phyloP scores from a whole-genome alignment of 257 asterid genomes.

The Agastache rugosa region DNA sequence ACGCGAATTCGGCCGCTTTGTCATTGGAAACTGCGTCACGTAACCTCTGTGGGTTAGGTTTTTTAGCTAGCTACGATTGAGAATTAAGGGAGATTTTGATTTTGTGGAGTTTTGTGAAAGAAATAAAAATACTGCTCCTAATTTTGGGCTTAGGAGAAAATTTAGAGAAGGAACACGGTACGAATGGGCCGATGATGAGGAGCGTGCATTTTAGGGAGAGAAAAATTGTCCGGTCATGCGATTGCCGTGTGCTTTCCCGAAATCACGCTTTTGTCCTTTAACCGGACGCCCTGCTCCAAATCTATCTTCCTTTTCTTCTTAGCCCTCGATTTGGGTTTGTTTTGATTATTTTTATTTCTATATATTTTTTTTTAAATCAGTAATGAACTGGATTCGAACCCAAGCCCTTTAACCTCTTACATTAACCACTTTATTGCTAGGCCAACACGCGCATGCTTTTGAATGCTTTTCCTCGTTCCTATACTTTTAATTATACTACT shows the following conservation, averaged over 20 bases:
- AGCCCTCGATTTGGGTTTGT: too few species aligned
- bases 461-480: too few species aligned
- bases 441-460: too few species aligned
- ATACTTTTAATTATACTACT: too few species aligned
- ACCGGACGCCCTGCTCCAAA: constrained; percentile 7
- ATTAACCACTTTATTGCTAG: too few species aligned
- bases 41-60: constrained; percentile 36
- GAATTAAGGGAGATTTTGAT: not conserved
- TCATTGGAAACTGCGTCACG: constrained; percentile 50
- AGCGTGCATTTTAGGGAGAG: constrained; percentile 30
- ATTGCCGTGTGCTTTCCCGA: constrained; percentile 28
- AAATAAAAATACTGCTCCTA: not conserved
- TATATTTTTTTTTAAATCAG: too few species aligned
- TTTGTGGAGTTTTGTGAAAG: too few species aligned
- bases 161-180: not conserved
- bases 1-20: constrained; percentile 57
- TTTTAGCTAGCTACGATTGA: constrained; percentile 32
- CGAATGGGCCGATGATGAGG: constrained; percentile 30
- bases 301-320: not conserved
- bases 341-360: too few species aligned
- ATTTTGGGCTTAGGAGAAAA: constrained; percentile 36
- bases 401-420: too few species aligned
- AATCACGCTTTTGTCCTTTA: constrained; percentile 33
- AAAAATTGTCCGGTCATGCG: constrained; percentile 44
- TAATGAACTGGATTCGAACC: too few species aligned